Conservation (phyloP, 176 grass and related monocot genomes). For the Ensete glaucum region DNA sequence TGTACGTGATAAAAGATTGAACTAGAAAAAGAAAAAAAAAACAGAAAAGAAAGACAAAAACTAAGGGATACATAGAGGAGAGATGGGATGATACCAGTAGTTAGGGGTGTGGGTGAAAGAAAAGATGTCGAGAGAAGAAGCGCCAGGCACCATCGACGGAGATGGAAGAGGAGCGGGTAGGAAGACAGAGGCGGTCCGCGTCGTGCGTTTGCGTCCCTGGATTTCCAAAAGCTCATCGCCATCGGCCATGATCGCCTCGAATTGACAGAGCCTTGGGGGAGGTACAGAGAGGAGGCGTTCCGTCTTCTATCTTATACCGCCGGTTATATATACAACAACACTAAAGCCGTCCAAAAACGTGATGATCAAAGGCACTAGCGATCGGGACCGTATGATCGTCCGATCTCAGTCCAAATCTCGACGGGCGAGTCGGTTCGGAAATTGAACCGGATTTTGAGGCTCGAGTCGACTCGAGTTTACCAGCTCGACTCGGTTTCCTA, state of each 20-base stretch:
- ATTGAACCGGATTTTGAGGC: too few relatives aligned
- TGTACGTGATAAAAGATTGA: not conserved
- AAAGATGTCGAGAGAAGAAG: conserved; percentile 8
- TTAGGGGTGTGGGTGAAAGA: conserved; percentile 51
- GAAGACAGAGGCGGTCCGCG: not conserved
- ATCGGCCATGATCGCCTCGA: conserved; percentile 27
- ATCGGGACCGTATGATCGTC: too few relatives aligned
- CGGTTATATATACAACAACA: too few relatives aligned
- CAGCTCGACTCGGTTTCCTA: too few relatives aligned
- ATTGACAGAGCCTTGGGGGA: too few relatives aligned
- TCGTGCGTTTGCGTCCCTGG: conserved; percentile 7
- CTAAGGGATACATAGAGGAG: not conserved
- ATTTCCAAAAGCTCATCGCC: conserved; percentile 3
- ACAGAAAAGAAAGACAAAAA: conserved; percentile 5
- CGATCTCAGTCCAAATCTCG: too few relatives aligned
- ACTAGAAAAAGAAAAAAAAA: not conserved
- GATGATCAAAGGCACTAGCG: too few relatives aligned
- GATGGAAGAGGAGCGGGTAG: not conserved
- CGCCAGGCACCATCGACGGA: not conserved
- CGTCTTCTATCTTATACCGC: too few relatives aligned
- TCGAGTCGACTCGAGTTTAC: too few relatives aligned
- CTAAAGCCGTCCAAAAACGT: too few relatives aligned
- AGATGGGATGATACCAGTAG: conserved; percentile 54
- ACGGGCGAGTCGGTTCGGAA: too few relatives aligned
- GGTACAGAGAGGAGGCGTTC: too few relatives aligned